phyloP scores from a whole-genome alignment of 257 asterid species.

The Eustoma russellianum region DNA sequence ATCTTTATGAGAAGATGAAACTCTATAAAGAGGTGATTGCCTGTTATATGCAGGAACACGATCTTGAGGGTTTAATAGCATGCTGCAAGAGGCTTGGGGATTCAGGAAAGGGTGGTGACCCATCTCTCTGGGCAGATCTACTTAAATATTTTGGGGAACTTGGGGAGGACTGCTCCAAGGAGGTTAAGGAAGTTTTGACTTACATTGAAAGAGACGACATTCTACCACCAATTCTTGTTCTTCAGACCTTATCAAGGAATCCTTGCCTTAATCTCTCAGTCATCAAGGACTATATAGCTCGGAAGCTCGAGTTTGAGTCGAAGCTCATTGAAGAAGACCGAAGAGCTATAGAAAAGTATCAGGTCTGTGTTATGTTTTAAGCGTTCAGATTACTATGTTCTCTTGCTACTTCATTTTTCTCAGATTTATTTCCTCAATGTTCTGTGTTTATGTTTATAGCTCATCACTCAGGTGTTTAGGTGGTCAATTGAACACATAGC shows the following conservation, averaged over 20 bases:
- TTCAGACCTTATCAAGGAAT: slow-evolving; percentile 79
- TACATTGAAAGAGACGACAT: slow-evolving; percentile 89
- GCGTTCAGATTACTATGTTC: slow-evolving; percentile 3
- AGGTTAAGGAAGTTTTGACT: slow-evolving; percentile 79
- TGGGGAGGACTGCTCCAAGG: slow-evolving; percentile 95
- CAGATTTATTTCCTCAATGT: not conserved
- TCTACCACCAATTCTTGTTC: slow-evolving; percentile 88
- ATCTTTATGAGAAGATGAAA: slow-evolving; percentile 85
- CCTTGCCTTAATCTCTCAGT: slow-evolving; percentile 91
- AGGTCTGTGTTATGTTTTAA: slow-evolving; percentile 41
- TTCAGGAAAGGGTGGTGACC: slow-evolving; percentile 77
- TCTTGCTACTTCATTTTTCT: not conserved
- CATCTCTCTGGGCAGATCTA: slow-evolving; percentile 88
- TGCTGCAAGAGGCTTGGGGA: slow-evolving; percentile 98
- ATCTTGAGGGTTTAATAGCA: slow-evolving; percentile 89
- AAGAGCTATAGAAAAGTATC: slow-evolving; percentile 71
- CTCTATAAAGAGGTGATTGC: slow-evolving; percentile 93
- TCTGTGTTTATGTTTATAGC: not conserved
- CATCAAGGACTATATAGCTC: slow-evolving; percentile 79
- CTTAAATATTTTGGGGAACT: slow-evolving; percentile 95
- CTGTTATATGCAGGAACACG: slow-evolving; percentile 92
- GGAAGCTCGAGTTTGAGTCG: slow-evolving; percentile 90
- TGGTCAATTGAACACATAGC: not conserved
- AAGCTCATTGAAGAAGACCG: slow-evolving; percentile 88
- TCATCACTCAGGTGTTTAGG: not conserved